Base-by-base conservation (phyloP, 2,329 filamentous ascomycete species). In the Trichoderma lentiforme region DNA sequence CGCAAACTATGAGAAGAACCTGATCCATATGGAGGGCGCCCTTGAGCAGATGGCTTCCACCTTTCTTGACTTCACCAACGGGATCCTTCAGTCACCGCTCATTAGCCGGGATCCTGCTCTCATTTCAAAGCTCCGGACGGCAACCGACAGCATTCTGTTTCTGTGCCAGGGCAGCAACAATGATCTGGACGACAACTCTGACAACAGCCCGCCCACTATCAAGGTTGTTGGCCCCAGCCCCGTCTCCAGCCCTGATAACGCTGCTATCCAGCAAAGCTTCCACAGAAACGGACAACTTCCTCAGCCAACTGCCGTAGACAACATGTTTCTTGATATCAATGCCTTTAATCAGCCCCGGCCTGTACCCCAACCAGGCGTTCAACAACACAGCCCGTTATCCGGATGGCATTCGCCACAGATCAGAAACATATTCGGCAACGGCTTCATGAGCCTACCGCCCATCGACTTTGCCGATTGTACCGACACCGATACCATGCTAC, bases 141-240 rank as follows among this genome's bases (percentile, higher is more conserved):
- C 65, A 43, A 69, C 65, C n/a, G 36, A 69, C 28, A 69, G 65
- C 14, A 69, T 69, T 32, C 36, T 69, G n/a, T 30, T 60, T 32
- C 26, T 69, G 53, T 69, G 65, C 26, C 65, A 69, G 30, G 65
- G 65, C 4, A 28, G 24, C 26, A 60, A 32, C 18, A 43, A 21
- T 32, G 24, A 30, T 2, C 26, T 32, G 24, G 53, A 43, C 0
- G 32, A 32, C n/a, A 47, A 18, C n/a, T 39, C 36, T 15, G 26
- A 60, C 3, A 8, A 21, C n/a, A 15, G n/a, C 14, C 18, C 43
- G 24, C 11, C 28, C 18, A 34, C 6, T 6, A 34, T 11, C 11
- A 24, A 32, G 18, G n/a, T 6, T 14, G 32, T 26, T 5, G 14
- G 26, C 26, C 28, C 11, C 26, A 26, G 47, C 6, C 28, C 11